These are phyloP conservation scores for Endocarpon pusillum DNA, from an alignment of 495 filamentous ascomycete species.

Conservation along the genomic window DNA sequence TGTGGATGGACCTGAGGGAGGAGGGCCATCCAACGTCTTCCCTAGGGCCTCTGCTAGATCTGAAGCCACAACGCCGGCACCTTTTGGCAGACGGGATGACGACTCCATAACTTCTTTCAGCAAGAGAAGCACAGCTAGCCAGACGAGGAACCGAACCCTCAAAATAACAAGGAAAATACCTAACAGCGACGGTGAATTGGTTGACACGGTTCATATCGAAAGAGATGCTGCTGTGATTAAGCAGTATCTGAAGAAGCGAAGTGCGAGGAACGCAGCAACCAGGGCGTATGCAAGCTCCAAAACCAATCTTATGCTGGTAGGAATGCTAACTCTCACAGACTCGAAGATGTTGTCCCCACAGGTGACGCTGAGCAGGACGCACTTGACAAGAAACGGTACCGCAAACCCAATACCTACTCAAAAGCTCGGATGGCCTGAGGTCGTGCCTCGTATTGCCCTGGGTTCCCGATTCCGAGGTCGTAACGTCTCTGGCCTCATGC, in stretches of 20 bases:
- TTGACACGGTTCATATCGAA: conserved; percentile 42
- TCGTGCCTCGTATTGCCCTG: conserved; percentile 11
- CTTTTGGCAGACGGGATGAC: conserved; percentile 38
- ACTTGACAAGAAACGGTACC: conserved; percentile 36
- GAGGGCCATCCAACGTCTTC: conserved; percentile 38
- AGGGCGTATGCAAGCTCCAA: too few relatives aligned
- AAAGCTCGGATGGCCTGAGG: background rate
- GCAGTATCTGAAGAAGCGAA: conserved; percentile 39
- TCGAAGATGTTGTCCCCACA: conserved; percentile 49
- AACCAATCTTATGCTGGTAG: too few relatives aligned
- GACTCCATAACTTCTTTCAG: conserved; percentile 82
- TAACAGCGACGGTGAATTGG: conserved; percentile 44
- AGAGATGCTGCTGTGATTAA: conserved; percentile 59
- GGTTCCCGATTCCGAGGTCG: too few relatives aligned
- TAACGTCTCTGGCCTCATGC: background rate
- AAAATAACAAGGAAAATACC: conserved; percentile 52
- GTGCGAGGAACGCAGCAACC: too few relatives aligned
- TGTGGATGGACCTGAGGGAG: conserved; percentile 43
- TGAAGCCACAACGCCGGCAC: conserved; percentile 39
- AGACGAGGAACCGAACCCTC: conserved; percentile 48
- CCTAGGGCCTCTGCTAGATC: conserved; percentile 43
- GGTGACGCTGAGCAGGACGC: conserved; percentile 56
- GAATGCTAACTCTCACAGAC: conserved; percentile 18
- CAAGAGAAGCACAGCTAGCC: conserved; percentile 50
- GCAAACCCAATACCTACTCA: too few relatives aligned